These are phyloP conservation scores for Alternaria metachromatica DNA, from an alignment of 2,329 filamentous ascomycete species.

Conservation along the genomic window DNA sequence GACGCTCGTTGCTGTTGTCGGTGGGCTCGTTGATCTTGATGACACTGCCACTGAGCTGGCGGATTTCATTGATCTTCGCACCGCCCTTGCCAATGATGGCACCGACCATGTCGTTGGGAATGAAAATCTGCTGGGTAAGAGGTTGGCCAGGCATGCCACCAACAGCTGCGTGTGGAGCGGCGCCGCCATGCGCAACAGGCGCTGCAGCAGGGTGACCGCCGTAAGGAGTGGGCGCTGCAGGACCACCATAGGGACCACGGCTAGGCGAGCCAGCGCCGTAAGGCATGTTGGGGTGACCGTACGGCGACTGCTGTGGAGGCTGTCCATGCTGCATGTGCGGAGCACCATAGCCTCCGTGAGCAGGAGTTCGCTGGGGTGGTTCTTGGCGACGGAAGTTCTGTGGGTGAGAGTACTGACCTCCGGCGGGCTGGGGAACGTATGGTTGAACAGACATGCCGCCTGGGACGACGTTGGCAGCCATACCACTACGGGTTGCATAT, in stretches of 20 bases:
- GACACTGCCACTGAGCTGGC: conserved; percentile 94
- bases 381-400: conserved; percentile 79
- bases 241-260: conserved; percentile 75
- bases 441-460: conserved; percentile 99
- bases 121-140: conserved; percentile 97
- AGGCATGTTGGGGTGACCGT: conserved; percentile 70
- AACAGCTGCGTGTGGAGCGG: conserved; percentile 70
- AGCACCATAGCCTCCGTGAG: conserved; percentile 68
- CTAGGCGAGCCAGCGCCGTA: conserved; percentile 77
- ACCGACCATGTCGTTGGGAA: conserved; percentile 99
- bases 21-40: conserved; percentile 99
- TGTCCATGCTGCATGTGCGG: conserved; percentile 74
- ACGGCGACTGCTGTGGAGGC: conserved; percentile 52
- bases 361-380: conserved; percentile 72
- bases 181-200: conserved; percentile 68
- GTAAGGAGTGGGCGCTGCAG: conserved; percentile 74
- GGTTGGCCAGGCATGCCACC: conserved; percentile 72
- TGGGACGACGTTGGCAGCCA: conserved; percentile 89
- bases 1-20: conserved; percentile 96
- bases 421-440: conserved; percentile 90
- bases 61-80: conserved; percentile 99
- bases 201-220: conserved; percentile 64
- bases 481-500: conserved; percentile 93
- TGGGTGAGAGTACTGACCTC: conserved; percentile 90
- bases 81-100: conserved; percentile 99